Percentiles rank a stretch among this genome's conserved stretches.
Evolutionary conservation across 805 yeast species (phyloP).

Genomic region (Candida piceae): DNA sequence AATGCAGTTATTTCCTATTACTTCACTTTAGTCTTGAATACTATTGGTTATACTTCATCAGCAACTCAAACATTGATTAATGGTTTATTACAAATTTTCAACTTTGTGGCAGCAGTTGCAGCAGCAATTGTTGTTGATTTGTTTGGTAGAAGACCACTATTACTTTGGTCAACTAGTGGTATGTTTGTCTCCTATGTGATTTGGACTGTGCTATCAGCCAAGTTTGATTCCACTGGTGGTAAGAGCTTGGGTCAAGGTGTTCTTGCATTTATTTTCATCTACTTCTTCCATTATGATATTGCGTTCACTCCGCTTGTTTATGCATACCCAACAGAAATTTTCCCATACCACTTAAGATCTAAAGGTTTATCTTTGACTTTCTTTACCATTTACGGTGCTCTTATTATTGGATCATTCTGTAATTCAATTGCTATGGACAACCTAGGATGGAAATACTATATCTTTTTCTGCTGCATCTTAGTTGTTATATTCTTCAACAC

Average conservation of each 20-base stretch:
- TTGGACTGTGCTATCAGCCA: slow-evolving; percentile 44
- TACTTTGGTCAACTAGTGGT: slow-evolving; percentile 29
- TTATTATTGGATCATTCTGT: slow-evolving; percentile 15
- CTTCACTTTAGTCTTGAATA: slow-evolving; percentile 38
- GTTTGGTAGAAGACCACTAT: slow-evolving; percentile 33
- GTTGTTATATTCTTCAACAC: slow-evolving; percentile 19
- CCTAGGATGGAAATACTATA: slow-evolving; percentile 34
- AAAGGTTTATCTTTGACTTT: slow-evolving; percentile 48
- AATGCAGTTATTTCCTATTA: slow-evolving; percentile 43
- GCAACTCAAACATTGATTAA: slow-evolving; percentile 43
- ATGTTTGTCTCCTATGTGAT: slow-evolving; percentile 36
- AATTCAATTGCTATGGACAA: slow-evolving; percentile 35
- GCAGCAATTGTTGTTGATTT: slow-evolving; percentile 25
- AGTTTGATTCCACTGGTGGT: slow-evolving; percentile 6
- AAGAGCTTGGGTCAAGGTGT: background rate
- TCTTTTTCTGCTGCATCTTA: slow-evolving; percentile 31
- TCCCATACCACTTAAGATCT: slow-evolving; percentile 51
- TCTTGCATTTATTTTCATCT: slow-evolving; percentile 12
- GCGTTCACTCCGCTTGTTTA: slow-evolving; percentile 42
- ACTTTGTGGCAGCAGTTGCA: slow-evolving; percentile 31
- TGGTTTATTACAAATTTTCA: slow-evolving; percentile 43
- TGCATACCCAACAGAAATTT: slow-evolving; percentile 42
- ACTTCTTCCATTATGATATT: slow-evolving; percentile 36
- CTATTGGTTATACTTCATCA: slow-evolving; percentile 47
- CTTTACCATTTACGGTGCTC: slow-evolving; percentile 10